Base-by-base conservation (phyloP, 352 stramenopile genomes). In the Phytophthora cryptogea region DNA sequence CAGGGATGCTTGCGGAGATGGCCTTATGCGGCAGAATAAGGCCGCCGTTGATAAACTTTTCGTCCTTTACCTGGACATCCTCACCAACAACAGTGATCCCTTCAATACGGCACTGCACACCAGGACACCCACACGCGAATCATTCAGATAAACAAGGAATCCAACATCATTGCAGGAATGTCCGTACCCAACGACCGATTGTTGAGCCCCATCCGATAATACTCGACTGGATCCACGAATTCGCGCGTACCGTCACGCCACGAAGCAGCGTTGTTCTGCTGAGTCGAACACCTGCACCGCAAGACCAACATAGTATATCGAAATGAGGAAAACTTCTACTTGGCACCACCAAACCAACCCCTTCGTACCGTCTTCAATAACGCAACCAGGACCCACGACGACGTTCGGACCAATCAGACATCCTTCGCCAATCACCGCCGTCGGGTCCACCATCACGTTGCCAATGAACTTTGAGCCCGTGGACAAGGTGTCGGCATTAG, bases 181-280 rank as follows among this genome's bases (percentile, higher is more conserved):
- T 14, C 72, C 70, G 9, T 57, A 93, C 84, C 85, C 86, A 94
- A 67, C 86, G 79, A 23, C 86, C 86, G 46, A 94, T 93, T 4
- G 81, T 94, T 17, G 82, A 94, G 11, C 86, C 80, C 89, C 89
- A 97, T 46, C 89, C 89, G 31, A 97, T 89, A 73, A 97, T 96
- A 56, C 83, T 93, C 48, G 85, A 92, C 44, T 91, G 75, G 55
- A 96, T 90, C 82, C 83, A 92, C 47, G 81, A 87, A 66, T 95
- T 91, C 9, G 80, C 70, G 31, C 83, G 78, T 40, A 97, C 83
- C 0, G 78, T 91, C 42, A 93, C 86, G 9, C 72, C 80, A 28
- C 83, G 71, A 54, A 95, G 67, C 33, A 97, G 67, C 50, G 87
- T 94, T 50, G 80, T 90, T 52, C 86, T 77, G 53, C 81, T 90